phyloP scores from a whole-genome alignment of 2,329 filamentous ascomycete genomes.

The Calonectria hongkongensis region DNA sequence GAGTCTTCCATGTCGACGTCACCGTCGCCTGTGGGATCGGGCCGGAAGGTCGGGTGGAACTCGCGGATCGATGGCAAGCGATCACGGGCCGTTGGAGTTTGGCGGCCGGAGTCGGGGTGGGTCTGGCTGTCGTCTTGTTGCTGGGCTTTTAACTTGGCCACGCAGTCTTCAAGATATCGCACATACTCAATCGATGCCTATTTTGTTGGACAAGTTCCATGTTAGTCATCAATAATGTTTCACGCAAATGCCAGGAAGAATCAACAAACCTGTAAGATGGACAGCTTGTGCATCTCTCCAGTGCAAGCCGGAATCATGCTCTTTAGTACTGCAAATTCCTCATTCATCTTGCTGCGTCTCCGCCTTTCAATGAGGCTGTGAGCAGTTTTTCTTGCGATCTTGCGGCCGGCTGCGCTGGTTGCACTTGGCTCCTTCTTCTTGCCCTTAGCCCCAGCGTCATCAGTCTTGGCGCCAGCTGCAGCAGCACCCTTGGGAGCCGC shows the following conservation, averaged over 20 bases:
- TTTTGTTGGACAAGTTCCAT: background rate
- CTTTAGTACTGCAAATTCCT: conserved; percentile 95
- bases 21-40: conserved; percentile 57
- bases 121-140: conserved; percentile 60
- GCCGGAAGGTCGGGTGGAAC: conserved; percentile 65
- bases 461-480: conserved; percentile 44
- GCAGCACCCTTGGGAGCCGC: conserved; percentile 47
- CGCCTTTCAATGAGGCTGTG: conserved; percentile 96
- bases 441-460: conserved; percentile 55
- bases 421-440: conserved; percentile 87
- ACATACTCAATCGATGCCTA: conserved; percentile 98
- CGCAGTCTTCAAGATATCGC: conserved; percentile 92
- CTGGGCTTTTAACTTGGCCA: conserved; percentile 84
- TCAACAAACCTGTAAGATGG: conserved; percentile 87
- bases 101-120: conserved; percentile 54
- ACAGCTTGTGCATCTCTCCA: conserved; percentile 99
- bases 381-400: conserved; percentile 96
- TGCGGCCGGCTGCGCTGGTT: conserved; percentile 90
- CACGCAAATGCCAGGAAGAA: background rate
- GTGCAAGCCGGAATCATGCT: conserved; percentile 95
- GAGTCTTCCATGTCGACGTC: conserved; percentile 79
- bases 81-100: conserved; percentile 53
- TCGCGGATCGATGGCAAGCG: conserved; percentile 62
- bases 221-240: conserved; percentile 33
- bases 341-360: conserved; percentile 97